These are phyloP conservation scores for Vigna unguiculata DNA, from an alignment of 306 rosid genomes.

Conservation along the genomic window DNA sequence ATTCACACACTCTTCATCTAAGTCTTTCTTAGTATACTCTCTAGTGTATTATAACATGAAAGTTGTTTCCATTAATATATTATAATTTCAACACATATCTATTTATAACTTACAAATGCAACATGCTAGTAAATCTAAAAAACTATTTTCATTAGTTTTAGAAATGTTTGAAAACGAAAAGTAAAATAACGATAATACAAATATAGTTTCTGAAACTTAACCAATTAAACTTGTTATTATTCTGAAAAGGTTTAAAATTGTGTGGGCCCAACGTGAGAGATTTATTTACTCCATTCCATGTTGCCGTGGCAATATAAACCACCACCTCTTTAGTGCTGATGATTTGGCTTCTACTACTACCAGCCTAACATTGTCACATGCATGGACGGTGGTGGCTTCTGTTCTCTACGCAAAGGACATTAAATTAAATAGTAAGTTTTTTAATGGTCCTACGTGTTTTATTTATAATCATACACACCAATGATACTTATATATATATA, in stretches of 20 bases:
- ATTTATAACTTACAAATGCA: no score
- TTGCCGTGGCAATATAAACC: constrained; percentile 8
- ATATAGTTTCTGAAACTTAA: background rate
- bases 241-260: background rate
- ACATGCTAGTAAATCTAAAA: no score
- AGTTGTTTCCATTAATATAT: no score
- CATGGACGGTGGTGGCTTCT: constrained; percentile 45
- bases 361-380: background rate
- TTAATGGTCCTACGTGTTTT: background rate
- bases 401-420: constrained; percentile 25
- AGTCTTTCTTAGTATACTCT: no score
- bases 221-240: background rate
- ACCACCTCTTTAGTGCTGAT: constrained; percentile 32
- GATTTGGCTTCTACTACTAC: constrained; percentile 39
- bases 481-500: constrained; percentile 1
- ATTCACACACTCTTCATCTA: no score
- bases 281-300: background rate
- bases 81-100: no score
- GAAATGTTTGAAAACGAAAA: background rate
- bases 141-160: background rate
- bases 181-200: background rate
- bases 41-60: no score
- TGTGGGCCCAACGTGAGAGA: background rate
- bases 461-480: constrained; percentile 25
- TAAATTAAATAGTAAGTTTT: constrained; percentile 33